Evolutionary conservation across 257 asterid genomes (phyloP), one percentile per base, ranked within the genome.

Genomic region (Gentiana straminea): DNA sequence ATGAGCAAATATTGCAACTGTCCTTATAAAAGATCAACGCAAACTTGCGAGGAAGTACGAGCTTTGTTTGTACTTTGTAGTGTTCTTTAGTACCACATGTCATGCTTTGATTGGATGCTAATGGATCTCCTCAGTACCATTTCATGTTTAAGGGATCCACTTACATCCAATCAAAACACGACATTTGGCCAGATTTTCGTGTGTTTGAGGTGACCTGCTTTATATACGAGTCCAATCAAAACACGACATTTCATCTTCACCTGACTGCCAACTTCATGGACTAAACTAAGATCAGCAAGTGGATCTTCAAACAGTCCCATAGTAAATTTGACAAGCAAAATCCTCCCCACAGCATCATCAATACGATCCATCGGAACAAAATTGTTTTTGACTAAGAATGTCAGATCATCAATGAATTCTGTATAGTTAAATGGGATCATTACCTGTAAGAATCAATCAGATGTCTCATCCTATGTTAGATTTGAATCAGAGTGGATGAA

Each of bases 251-350:
- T 32, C 41, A 52, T 12, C 65, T 51, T 33, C 68, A 82, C 97
- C 94, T 79, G 79, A 75, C 84, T 89, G 35, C 95, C 94, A 6
- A 89, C 79, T 72, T 89, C 89, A 52, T 81, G 73, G 65, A 73
- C 72, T 70, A 85, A 65, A 71, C 92, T 83, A 62, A 77, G 79
- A 79, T 89, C 95, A 76, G 95, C 84, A 53, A 83, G 77, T 34
- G 95, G 97, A 53, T 71, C 73, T 72, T 89, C 95, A 51, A 89
- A 85, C 68, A 89, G 94, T 69, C 95, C 95, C 87, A 89, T 66
- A 70, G 78, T 81, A 76, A 86, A 89, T 65, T 89, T 89, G 61
- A 86, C 83, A 1, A 75, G 76, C 73, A 89, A 73, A 60, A 89
- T 83, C 76, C 95, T 81, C 71, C 37, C 72, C 13, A 83, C 94